Percentiles rank a stretch among this genome's conserved stretches.
Conservation (phyloP, 345 rosid genomes). For the Pistacia integerrima region DNA sequence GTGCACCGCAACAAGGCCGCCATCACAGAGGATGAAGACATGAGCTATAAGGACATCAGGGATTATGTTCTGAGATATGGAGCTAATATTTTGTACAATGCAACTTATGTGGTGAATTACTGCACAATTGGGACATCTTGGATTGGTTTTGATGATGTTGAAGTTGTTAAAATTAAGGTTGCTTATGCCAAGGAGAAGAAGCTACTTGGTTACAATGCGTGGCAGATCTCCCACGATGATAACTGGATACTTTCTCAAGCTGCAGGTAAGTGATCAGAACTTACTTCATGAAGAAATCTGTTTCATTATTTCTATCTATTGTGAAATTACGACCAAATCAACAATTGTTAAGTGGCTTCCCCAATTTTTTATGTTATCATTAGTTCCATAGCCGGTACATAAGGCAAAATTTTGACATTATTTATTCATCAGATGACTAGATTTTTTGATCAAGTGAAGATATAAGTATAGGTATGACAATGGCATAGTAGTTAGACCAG, state of each 20-base stretch:
- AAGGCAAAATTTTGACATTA: background rate
- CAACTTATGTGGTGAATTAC: slow-evolving; percentile 36
- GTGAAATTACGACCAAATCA: too few relatives aligned
- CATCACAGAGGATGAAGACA: background rate
- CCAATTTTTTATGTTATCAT: background rate
- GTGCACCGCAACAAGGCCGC: slow-evolving; percentile 28
- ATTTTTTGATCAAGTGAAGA: too few relatives aligned
- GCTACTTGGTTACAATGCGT: too few relatives aligned
- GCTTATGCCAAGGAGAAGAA: too few relatives aligned
- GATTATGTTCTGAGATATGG: slow-evolving; percentile 29
- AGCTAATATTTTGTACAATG: slow-evolving; percentile 27
- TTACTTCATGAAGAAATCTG: too few relatives aligned
- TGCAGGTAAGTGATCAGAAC: slow-evolving; percentile 28
- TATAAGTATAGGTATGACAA: too few relatives aligned
- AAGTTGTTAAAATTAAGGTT: too few relatives aligned
- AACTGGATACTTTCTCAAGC: slow-evolving; percentile 42
- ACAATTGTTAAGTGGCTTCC: too few relatives aligned
- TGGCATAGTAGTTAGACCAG: too few relatives aligned
- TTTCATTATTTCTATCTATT: background rate
- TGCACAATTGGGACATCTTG: slow-evolving; percentile 27
- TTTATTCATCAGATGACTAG: too few relatives aligned
- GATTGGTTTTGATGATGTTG: slow-evolving; percentile 50
- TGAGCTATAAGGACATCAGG: slow-evolving; percentile 25
- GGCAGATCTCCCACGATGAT: too few relatives aligned
- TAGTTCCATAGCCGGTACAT: background rate